These are phyloP conservation scores for Leccinum aurantiacum DNA, from an alignment of 768 basidiomycete species.

Conservation along the genomic window DNA sequence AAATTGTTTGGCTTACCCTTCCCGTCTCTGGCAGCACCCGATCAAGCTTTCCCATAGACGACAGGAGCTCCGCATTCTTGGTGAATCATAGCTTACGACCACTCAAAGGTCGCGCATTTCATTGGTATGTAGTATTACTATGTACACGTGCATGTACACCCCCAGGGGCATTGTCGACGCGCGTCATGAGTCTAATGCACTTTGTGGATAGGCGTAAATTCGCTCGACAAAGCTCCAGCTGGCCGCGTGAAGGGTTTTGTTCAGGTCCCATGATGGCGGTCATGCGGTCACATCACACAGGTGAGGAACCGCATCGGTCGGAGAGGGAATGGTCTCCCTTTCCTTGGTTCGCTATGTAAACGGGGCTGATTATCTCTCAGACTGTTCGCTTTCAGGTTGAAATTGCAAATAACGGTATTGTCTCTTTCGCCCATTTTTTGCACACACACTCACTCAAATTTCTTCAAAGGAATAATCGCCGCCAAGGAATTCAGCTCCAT, in stretches of 20 bases:
- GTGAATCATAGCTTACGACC: slow-evolving; percentile 43
- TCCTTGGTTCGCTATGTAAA: too few relatives aligned
- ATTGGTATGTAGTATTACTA: slow-evolving; percentile 44
- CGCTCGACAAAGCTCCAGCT: slow-evolving; percentile 78
- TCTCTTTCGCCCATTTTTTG: slow-evolving; percentile 43
- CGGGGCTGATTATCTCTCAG: slow-evolving; percentile 7
- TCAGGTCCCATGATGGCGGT: slow-evolving; percentile 37
- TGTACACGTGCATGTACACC: neutral
- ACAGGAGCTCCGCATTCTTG: too few relatives aligned
- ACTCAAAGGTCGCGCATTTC: slow-evolving; percentile 60
- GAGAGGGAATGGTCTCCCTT: neutral
- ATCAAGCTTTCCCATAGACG: too few relatives aligned
- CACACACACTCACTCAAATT: slow-evolving; percentile 22
- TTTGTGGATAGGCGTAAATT: slow-evolving; percentile 77
- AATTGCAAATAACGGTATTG: slow-evolving; percentile 75
- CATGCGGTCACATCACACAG: slow-evolving; percentile 95
- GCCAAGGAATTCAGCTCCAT: slow-evolving; percentile 99
- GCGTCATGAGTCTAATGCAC: slow-evolving; percentile 12
- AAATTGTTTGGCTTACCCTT: too few relatives aligned
- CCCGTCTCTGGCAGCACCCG: too few relatives aligned
- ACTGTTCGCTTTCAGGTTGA: slow-evolving; percentile 50
- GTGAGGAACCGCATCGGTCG: slow-evolving; percentile 43
- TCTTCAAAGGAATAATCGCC: slow-evolving; percentile 63
- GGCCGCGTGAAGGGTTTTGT: slow-evolving; percentile 89
- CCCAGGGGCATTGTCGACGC: neutral